Evolutionary conservation across 108 stramenopile genomes (phyloP).

Genomic region (Asterionellopsis glacialis): DNA sequence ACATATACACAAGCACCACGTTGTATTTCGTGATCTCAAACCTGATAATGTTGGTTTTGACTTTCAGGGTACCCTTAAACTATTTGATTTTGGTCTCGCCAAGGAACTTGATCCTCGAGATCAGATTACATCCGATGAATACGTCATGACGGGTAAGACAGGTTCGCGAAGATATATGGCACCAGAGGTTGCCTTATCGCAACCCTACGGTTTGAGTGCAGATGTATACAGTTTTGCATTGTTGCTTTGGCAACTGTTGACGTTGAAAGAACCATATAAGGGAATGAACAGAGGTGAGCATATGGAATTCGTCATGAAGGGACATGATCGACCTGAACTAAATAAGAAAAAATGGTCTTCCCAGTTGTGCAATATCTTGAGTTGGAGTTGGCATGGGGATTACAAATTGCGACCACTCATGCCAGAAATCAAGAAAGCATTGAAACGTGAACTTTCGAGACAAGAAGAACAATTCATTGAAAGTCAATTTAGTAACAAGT

Average conservation of each 20-base stretch:
- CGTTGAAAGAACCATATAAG: conserved; percentile 3
- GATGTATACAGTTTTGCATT: conserved; percentile 52
- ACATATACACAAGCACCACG: conserved; percentile 35
- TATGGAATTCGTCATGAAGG: not conserved
- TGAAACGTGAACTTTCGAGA: no score
- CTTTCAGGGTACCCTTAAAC: conserved; percentile 26
- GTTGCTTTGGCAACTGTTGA: conserved; percentile 37
- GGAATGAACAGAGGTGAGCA: conserved; percentile 1
- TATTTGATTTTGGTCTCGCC: conserved; percentile 64
- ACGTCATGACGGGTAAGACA: conserved; percentile 63
- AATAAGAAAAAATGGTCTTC: no score
- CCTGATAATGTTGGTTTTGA: conserved; percentile 54
- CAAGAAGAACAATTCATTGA: no score
- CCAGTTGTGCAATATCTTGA: no score
- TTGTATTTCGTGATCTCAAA: conserved; percentile 55
- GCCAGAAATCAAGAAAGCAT: no score
- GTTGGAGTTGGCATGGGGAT: no score
- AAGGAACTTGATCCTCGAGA: conserved; percentile 36
- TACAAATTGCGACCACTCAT: no score
- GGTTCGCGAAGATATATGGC: conserved; percentile 74
- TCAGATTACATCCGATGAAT: conserved; percentile 18
- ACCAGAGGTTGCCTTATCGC: conserved; percentile 5
- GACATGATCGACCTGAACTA: not conserved
- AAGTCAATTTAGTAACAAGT: no score
- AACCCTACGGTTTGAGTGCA: conserved; percentile 27